Percentiles rank a stretch among this genome's conserved stretches.
Evolutionary conservation across 495 filamentous ascomycete genomes (phyloP).

Genomic region (Staphylotrichum tortipilum): DNA sequence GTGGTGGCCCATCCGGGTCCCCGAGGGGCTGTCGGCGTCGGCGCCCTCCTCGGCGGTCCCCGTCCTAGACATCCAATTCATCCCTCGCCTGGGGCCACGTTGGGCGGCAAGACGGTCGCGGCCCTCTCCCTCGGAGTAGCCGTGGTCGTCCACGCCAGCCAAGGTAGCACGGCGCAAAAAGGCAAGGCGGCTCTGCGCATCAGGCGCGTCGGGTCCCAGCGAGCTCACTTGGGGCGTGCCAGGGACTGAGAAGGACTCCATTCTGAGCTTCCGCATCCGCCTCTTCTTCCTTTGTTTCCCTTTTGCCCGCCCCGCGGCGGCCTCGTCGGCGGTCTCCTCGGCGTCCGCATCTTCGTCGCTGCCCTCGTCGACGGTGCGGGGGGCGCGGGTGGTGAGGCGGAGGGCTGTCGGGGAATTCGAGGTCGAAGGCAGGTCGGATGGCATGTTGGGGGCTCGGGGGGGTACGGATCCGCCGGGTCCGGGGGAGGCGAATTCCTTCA

Average conservation of each 20-base stretch:
- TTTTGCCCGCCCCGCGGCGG: constrained; percentile 36
- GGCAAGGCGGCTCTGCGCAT: constrained; percentile 26
- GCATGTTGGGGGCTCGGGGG: constrained; percentile 28
- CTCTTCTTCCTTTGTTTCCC: constrained; percentile 44
- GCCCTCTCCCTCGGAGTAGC: constrained; percentile 83
- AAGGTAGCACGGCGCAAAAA: constrained; percentile 63
- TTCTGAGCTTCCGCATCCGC: constrained; percentile 42
- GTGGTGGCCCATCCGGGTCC: constrained; percentile 60
- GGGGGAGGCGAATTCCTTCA: constrained; percentile 47
- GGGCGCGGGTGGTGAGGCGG: constrained; percentile 29
- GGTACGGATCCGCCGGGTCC: constrained; percentile 40
- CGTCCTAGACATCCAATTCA: constrained; percentile 37
- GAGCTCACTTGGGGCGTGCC: constrained; percentile 26
- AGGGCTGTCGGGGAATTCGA: constrained; percentile 40
- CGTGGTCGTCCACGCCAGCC: constrained; percentile 57
- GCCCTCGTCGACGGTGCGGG: constrained; percentile 51
- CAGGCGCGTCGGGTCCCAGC: constrained; percentile 23
- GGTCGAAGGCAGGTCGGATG: constrained; percentile 26
- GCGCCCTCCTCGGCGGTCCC: constrained; percentile 28
- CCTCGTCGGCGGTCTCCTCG: constrained; percentile 58
- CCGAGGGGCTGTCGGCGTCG: constrained; percentile 38
- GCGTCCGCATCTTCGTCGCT: constrained; percentile 67
- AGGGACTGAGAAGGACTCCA: constrained; percentile 38
- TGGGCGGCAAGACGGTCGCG: constrained; percentile 56
- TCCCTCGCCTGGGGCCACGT: constrained; percentile 48